Percentiles rank a stretch among this genome's conserved stretches.
Evolutionary conservation across 495 filamentous ascomycete species (phyloP).

Genomic region (Lasiosphaeris hirsuta): DNA sequence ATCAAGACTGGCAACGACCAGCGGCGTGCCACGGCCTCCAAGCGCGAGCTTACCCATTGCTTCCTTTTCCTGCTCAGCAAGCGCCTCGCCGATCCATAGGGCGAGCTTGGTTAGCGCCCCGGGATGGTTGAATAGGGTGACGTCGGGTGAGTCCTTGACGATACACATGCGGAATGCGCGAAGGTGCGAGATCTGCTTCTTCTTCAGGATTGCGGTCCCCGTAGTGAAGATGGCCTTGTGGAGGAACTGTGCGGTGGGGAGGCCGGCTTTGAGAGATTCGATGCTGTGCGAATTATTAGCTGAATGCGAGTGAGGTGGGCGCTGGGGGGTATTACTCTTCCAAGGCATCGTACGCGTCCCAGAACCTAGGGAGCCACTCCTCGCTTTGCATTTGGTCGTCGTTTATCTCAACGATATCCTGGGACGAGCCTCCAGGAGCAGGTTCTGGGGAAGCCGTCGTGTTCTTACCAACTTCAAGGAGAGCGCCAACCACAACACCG

Average conservation of each 20-base stretch:
- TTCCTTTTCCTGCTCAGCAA: conserved; percentile 82
- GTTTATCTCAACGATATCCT: conserved; percentile 41
- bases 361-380: conserved; percentile 76
- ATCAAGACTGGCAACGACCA: conserved; percentile 86
- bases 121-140: conserved; percentile 83
- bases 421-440: conserved; percentile 19
- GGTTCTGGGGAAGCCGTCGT: conserved; percentile 28
- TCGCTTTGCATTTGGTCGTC: conserved; percentile 53
- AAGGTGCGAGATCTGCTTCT: conserved; percentile 88
- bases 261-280: conserved; percentile 68
- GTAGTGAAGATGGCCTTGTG: conserved; percentile 92
- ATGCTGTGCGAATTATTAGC: conserved; percentile 46
- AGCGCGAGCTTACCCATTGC: conserved; percentile 62
- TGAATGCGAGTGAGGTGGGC: conserved; percentile 14
- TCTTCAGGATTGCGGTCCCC: conserved; percentile 83
- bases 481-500: conserved; percentile 81
- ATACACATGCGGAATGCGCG: conserved; percentile 91
- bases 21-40: conserved; percentile 70
- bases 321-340: conserved; percentile 50
- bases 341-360: conserved; percentile 90
- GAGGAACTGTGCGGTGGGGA: conserved; percentile 82
- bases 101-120: conserved; percentile 89
- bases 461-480: conserved; percentile 81
- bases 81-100: conserved; percentile 90
- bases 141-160: conserved; percentile 91